These are phyloP conservation scores for Fusarium fujikuroi DNA, from an alignment of 2,329 filamentous ascomycete species.

Conservation along the genomic window DNA sequence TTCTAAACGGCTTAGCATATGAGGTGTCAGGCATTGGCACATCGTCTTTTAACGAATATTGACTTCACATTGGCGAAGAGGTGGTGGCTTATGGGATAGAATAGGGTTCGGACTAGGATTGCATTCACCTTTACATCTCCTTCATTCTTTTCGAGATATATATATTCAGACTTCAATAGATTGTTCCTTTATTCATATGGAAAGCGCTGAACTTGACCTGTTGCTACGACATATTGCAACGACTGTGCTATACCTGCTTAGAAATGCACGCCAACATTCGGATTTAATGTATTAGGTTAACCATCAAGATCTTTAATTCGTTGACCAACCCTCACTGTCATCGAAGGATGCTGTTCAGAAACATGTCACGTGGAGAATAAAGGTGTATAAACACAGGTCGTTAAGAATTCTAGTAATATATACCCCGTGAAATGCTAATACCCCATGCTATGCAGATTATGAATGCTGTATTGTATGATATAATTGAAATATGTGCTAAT, in stretches of 20 bases:
- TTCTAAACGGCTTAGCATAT: conserved; percentile 38
- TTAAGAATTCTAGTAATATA: neutral
- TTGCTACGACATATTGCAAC: no score
- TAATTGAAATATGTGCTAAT: neutral
- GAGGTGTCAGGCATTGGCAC: neutral
- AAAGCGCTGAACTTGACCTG: neutral
- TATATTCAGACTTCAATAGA: conserved; percentile 3
- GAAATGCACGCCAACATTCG: neutral
- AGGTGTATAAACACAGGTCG: no score
- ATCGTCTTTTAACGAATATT: neutral
- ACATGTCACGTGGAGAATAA: no score
- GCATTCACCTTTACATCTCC: neutral
- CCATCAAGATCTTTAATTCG: accelerated
- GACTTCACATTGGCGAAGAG: neutral
- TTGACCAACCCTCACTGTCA: neutral
- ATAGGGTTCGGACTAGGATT: neutral
- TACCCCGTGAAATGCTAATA: neutral
- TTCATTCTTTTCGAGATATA: conserved; percentile 7
- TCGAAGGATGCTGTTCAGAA: neutral
- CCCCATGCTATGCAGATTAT: neutral
- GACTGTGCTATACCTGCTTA: accelerated
- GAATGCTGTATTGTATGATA: neutral
- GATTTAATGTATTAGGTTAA: no score
- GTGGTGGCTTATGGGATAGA: no score
- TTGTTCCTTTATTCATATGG: neutral